Percentiles rank a stretch among this genome's conserved stretches.
These are phyloP conservation scores for Gossypium schwendimanii DNA, from an alignment of 441 rosid species.

Conservation along the genomic window DNA sequence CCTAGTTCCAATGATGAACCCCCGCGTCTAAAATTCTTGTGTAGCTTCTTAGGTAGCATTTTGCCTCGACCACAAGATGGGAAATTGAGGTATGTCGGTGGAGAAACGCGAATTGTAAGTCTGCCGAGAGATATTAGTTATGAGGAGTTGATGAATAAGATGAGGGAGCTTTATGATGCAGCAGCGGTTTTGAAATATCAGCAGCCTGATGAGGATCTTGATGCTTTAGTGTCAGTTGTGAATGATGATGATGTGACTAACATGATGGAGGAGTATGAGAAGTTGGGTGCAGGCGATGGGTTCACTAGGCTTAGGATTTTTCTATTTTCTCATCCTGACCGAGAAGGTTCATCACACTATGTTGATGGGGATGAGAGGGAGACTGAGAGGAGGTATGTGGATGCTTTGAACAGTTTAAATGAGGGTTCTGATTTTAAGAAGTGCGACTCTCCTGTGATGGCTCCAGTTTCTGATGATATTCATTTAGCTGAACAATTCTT, in stretches of 20 bases:
- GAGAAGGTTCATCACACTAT: slow-evolving; percentile 53
- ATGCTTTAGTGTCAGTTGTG: slow-evolving; percentile 89
- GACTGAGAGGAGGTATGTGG: slow-evolving; percentile 89
- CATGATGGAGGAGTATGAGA: slow-evolving; percentile 99
- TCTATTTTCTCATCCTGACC: slow-evolving; percentile 63
- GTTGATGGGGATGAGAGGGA: slow-evolving; percentile 81
- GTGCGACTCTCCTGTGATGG: slow-evolving; percentile 46
- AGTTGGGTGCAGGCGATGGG: slow-evolving; percentile 85
- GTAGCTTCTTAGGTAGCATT: slow-evolving; percentile 88
- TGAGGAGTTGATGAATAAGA: slow-evolving; percentile 74
- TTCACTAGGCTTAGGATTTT: slow-evolving; percentile 92
- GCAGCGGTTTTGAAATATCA: slow-evolving; percentile 78
- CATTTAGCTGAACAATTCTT: slow-evolving; percentile 52
- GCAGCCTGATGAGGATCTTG: slow-evolving; percentile 99
- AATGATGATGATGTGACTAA: slow-evolving; percentile 89
- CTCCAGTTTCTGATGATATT: slow-evolving; percentile 41
- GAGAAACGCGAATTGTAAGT: slow-evolving; percentile 86
- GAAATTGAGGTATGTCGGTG: slow-evolving; percentile 84
- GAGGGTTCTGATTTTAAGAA: slow-evolving; percentile 64
- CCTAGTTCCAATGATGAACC: slow-evolving; percentile 54
- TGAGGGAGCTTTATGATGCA: slow-evolving; percentile 86
- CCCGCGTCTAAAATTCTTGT: slow-evolving; percentile 71
- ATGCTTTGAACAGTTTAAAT: slow-evolving; percentile 74
- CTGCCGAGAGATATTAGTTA: slow-evolving; percentile 58
- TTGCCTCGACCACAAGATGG: slow-evolving; percentile 96